Evolutionary conservation across 1,284 basidiomycete genomes (phyloP), one percentile per base, ranked within the genome.

Genomic region (Coriolopsis trogii): DNA sequence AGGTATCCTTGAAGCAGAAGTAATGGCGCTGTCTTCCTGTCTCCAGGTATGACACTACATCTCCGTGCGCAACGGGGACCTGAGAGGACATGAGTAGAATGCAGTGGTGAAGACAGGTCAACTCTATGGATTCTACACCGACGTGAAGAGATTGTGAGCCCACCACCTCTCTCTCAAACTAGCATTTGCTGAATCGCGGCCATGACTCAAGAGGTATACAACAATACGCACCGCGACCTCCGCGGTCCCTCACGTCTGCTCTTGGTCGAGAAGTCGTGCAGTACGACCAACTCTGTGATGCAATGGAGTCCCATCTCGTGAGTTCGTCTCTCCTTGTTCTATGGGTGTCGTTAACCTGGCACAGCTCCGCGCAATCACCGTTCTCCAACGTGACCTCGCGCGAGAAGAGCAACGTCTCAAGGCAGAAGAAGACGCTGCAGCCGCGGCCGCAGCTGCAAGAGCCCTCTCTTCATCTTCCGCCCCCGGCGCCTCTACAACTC

Each of bases 231-330:
- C 76, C 80, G n/a, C 68, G 77, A 47, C 87, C 89, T 26, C 88
- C 88, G 5, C 79, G 72, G 13, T 77, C 84, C 6, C 67, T 90
- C 15, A 83, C 79, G 6, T 73, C 80, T 5, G 75, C 84, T 13
- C 74, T 91, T 20, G 85, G 87, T 12, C 78, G 79, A 30, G 87
- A 89, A 62, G 70, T 90, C 2, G 87, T 89, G 64, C 84, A 80
- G 62, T 91, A 87, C 59, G 87, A 91, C 61, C 87, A 89, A 60
- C 61, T 91, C 6, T 89, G 87, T 57, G 89, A 91, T 63, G 73
- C 80, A 3, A 80, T 91, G 44, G 89, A 91, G 63, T 76, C 81
- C 30, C 81, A 84, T 46, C 63, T 91, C 55, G 89, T 84, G 65
- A 67, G 82, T 60, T 64, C 47, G 16, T 38, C 28, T 30, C 10